A percentile compares a stretch with the other conserved stretches of the same genome.
Evolutionary conservation across 257 asterid species (phyloP).

Genomic region (Ajuga chamaepitys): DNA sequence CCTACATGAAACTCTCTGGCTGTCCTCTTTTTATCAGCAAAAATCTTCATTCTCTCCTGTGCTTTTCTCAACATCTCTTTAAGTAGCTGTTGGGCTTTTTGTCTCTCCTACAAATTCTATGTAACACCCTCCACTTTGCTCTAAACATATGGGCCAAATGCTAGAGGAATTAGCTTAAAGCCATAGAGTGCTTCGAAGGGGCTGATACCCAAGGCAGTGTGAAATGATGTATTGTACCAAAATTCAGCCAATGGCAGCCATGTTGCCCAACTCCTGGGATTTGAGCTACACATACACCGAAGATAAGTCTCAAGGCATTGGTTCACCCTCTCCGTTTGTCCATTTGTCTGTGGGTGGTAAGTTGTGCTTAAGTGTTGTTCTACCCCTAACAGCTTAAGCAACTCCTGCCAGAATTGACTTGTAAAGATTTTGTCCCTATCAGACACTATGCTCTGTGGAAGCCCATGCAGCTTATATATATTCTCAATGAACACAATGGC

Average conservation of each 20-base stretch:
- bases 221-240: conserved; percentile 5
- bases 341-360: background rate
- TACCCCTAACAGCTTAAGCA: background rate
- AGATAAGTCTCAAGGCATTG: background rate
- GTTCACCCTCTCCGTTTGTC: background rate
- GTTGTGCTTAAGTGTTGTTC: background rate
- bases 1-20: too few relatives aligned
- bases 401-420: background rate
- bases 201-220: background rate
- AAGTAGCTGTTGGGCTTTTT: too few relatives aligned
- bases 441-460: background rate
- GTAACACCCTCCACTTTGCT: background rate
- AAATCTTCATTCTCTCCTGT: too few relatives aligned
- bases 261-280: background rate
- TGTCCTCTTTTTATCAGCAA: too few relatives aligned
- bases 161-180: background rate
- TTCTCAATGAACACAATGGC: background rate
- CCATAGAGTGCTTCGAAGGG: conserved; percentile 12
- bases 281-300: background rate
- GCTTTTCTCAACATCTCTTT: too few relatives aligned
- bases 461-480: background rate
- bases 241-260: background rate
- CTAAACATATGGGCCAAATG: background rate
- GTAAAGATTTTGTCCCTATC: background rate
- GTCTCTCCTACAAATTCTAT: background rate